These are phyloP conservation scores for Lunasporangiospora selenospora DNA, from an alignment of 192 early-diverging fungal species.

Conservation along the genomic window DNA sequence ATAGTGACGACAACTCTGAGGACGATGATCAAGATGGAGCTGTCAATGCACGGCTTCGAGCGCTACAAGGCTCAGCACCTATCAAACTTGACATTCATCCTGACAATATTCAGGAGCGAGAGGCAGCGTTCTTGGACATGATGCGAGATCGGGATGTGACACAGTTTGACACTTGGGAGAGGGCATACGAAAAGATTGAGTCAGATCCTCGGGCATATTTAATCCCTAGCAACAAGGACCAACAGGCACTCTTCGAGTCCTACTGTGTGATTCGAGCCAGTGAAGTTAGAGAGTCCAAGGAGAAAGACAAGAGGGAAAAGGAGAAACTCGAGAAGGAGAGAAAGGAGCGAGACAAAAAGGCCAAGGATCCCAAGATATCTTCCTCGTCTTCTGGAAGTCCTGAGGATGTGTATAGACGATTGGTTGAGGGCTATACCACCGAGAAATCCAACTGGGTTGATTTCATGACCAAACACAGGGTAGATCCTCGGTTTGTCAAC, in stretches of 20 bases:
- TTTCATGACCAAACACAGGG: conserved; percentile 72
- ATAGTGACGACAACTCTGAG: conserved; percentile 17
- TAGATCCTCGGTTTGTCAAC: conserved; percentile 67
- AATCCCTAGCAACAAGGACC: conserved; percentile 54
- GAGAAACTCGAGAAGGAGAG: not conserved
- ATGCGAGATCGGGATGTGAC: conserved; percentile 73
- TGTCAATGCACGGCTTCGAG: conserved; percentile 19
- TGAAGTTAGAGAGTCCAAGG: conserved; percentile 60
- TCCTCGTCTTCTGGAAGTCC: conserved; percentile 30
- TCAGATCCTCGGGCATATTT: conserved; percentile 57
- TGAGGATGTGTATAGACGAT: conserved; percentile 60
- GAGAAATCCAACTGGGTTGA: conserved; percentile 71
- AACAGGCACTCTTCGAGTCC: conserved; percentile 72
- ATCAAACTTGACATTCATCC: conserved; percentile 11
- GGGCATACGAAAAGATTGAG: conserved; percentile 70
- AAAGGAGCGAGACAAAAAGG: conserved; percentile 7
- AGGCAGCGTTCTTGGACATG: conserved; percentile 46
- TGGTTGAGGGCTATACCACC: conserved; percentile 65
- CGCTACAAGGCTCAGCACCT: conserved; percentile 18
- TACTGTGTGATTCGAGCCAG: conserved; percentile 70
- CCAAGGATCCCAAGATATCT: conserved; percentile 2
- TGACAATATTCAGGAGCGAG: conserved; percentile 28
- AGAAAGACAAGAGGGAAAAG: conserved; percentile 32
- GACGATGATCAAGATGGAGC: conserved; percentile 37
- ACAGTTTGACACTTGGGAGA: conserved; percentile 81